phyloP scores from a whole-genome alignment of 2,329 filamentous ascomycete species.

The Scleromitrula shiraiana region DNA sequence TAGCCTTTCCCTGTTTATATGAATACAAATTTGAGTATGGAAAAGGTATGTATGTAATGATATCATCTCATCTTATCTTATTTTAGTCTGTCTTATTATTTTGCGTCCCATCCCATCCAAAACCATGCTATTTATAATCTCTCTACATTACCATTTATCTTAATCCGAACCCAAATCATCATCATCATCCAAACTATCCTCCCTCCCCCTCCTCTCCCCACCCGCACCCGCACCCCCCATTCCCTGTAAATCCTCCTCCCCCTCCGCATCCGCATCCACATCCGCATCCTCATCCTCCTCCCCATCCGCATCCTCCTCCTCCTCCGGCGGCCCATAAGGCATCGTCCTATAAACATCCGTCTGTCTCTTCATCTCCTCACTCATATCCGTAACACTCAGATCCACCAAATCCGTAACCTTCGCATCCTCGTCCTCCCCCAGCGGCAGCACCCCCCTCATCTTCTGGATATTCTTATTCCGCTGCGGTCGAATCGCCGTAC shows the following conservation, averaged over 20 bases:
- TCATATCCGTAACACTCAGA: slow-evolving; percentile 4
- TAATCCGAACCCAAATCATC: neutral
- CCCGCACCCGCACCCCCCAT: no score
- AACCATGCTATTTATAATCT: no score
- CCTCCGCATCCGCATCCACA: slow-evolving; percentile 4
- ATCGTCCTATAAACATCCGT: neutral
- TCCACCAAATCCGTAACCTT: slow-evolving; percentile 8
- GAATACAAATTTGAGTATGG: no score
- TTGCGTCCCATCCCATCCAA: no score
- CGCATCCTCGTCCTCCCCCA: neutral
- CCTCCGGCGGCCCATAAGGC: slow-evolving; percentile 3
- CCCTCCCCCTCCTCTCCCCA: neutral
- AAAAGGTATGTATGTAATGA: no score
- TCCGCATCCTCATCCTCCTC: neutral
- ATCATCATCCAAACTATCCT: slow-evolving; percentile 4
- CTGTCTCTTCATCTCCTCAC: slow-evolving; percentile 1
- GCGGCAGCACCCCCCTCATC: slow-evolving; percentile 13
- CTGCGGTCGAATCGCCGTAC: slow-evolving; percentile 53
- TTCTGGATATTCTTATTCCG: slow-evolving; percentile 55
- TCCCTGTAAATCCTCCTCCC: slow-evolving; percentile 3
- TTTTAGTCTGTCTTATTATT: no score
- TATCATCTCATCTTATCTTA: no score
- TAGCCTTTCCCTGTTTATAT: no score
- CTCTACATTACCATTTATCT: no score
- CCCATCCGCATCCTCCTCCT: neutral